phyloP scores from a whole-genome alignment of 805 yeast species.

The Suhomyces vadensis region DNA sequence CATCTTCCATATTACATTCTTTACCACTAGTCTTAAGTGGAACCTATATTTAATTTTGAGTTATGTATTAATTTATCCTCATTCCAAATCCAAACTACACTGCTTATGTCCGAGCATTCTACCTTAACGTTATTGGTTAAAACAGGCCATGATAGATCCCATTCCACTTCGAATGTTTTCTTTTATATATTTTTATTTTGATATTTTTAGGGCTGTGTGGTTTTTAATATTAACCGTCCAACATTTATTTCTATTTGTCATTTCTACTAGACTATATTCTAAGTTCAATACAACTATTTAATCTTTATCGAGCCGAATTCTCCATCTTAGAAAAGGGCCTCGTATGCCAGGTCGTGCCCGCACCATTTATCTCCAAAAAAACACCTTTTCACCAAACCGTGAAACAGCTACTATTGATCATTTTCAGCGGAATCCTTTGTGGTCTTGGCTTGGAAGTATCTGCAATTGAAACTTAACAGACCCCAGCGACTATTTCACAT shows the following conservation, averaged over 20 bases:
- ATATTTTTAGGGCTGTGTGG: neutral
- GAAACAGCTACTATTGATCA: no score
- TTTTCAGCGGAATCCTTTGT: no score
- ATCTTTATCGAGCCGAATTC: no score
- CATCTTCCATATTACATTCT: neutral
- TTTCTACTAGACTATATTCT: constrained; percentile 4
- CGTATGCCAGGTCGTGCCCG: neutral
- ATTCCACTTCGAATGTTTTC: neutral
- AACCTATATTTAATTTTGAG: neutral
- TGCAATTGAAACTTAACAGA: neutral
- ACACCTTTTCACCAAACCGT: neutral
- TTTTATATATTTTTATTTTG: neutral
- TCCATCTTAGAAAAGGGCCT: neutral
- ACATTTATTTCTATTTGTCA: constrained; percentile 3
- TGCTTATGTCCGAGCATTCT: no score
- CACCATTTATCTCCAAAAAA: neutral
- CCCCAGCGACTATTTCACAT: no score
- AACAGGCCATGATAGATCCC: no score
- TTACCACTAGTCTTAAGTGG: no score
- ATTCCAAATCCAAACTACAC: no score
- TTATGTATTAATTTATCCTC: neutral
- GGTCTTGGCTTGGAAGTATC: neutral
- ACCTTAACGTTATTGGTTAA: no score
- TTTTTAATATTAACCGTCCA: neutral
- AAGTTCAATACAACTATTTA: neutral